These are phyloP conservation scores for Tetracentron sinense DNA, from an alignment of 164 flowering plant species.

Conservation along the genomic window DNA sequence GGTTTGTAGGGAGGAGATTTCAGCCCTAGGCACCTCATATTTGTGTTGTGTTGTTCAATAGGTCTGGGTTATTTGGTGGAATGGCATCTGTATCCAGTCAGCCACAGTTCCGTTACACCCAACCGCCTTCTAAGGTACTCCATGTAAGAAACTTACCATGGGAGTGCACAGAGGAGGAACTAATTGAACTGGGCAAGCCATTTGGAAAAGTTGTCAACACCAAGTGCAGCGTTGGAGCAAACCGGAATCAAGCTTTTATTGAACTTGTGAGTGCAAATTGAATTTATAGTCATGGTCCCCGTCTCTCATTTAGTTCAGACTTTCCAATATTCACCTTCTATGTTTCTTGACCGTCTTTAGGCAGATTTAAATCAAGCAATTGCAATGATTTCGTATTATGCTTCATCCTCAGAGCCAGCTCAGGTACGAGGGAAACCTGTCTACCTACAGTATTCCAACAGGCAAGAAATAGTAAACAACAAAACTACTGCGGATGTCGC, in stretches of 20 bases:
- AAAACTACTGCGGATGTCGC: constrained; percentile 88
- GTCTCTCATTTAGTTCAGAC: background rate
- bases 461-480: constrained; percentile 91
- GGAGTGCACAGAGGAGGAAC: constrained; percentile 78
- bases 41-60: background rate
- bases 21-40: too few species aligned
- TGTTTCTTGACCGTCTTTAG: constrained; percentile 28
- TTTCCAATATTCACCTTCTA: background rate
- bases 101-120: constrained; percentile 74
- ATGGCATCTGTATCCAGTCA: constrained; percentile 80
- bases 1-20: too few species aligned
- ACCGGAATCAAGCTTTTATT: too few species aligned
- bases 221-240: constrained; percentile 78
- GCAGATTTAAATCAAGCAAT: constrained; percentile 93
- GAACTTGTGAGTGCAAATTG: constrained; percentile 55
- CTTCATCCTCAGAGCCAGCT: constrained; percentile 96
- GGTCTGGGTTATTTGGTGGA: constrained; percentile 1
- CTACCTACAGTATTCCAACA: constrained; percentile 88
- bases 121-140: constrained; percentile 73
- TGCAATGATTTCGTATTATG: constrained; percentile 89
- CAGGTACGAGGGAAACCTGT: constrained; percentile 96
- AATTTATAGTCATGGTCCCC: background rate
- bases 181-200: constrained; percentile 67
- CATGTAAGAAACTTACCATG: constrained; percentile 78
- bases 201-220: constrained; percentile 80